phyloP scores from a whole-genome alignment of 768 basidiomycete genomes.

The Auriscalpium microsporum region DNA sequence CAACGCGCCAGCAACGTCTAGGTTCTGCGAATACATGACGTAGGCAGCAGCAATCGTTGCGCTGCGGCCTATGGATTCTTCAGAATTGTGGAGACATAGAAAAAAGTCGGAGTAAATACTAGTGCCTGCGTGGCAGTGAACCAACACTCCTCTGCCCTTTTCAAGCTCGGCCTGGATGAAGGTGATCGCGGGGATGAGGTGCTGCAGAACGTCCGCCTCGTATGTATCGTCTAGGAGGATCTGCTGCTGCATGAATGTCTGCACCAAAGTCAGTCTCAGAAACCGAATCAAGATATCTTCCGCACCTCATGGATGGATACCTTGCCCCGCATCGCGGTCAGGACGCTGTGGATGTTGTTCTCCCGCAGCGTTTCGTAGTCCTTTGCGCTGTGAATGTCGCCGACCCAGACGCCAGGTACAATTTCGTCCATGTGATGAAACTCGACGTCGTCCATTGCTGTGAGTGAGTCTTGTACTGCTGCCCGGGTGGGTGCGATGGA shows the following conservation, averaged over 20 bases:
- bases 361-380: slow-evolving; percentile 51
- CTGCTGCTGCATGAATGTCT: slow-evolving; percentile 79
- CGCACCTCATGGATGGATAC: slow-evolving; percentile 58
- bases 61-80: slow-evolving; percentile 54
- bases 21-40: slow-evolving; percentile 64
- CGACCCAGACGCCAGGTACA: slow-evolving; percentile 76
- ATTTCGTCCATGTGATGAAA: slow-evolving; percentile 61
- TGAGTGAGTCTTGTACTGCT: neutral
- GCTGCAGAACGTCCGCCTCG: slow-evolving; percentile 69
- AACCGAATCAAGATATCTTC: neutral
- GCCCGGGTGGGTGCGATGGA: neutral
- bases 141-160: slow-evolving; percentile 69
- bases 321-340: slow-evolving; percentile 65
- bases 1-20: slow-evolving; percentile 55
- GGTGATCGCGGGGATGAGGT: slow-evolving; percentile 70
- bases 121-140: slow-evolving; percentile 87
- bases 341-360: slow-evolving; percentile 69
- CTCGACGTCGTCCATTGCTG: slow-evolving; percentile 6
- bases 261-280: neutral
- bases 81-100: neutral
- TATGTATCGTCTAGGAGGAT: slow-evolving; percentile 71
- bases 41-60: slow-evolving; percentile 83
- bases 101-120: slow-evolving; percentile 42
- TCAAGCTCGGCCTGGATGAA: slow-evolving; percentile 77
- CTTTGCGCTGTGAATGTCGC: slow-evolving; percentile 64